Conservation (phyloP, 1,139 yeast species). For the Yueomyces sp. region DNA sequence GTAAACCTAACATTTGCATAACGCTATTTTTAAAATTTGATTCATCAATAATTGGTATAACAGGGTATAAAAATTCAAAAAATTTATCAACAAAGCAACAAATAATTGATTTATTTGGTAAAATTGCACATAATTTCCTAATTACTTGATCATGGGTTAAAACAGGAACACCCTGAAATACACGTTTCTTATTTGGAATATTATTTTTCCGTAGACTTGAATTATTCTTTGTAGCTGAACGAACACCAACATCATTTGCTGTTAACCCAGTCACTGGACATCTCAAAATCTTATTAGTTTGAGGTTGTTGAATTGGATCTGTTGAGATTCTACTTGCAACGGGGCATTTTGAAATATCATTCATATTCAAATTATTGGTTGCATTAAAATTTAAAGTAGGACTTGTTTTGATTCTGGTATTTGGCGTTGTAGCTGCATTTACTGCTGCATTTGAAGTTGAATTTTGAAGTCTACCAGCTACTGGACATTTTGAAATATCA, state of each 20-base stretch:
- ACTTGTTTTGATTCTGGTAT: too few species aligned
- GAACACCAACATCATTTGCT: neutral
- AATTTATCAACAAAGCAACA: slow-evolving; percentile 29
- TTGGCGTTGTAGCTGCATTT: neutral
- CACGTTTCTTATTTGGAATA: neutral
- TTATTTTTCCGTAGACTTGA: neutral
- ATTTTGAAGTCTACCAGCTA: too few species aligned
- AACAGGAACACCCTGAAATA: neutral
- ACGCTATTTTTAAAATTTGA: slow-evolving; percentile 22
- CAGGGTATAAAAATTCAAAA: slow-evolving; percentile 35
- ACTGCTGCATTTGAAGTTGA: neutral
- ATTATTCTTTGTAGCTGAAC: neutral
- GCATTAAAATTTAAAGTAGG: neutral
- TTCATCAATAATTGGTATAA: slow-evolving; percentile 41
- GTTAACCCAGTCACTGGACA: neutral
- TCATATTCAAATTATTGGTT: neutral
- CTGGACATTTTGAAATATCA: too few species aligned
- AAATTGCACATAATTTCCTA: slow-evolving; percentile 7
- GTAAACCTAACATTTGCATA: slow-evolving; percentile 12
- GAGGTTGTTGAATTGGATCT: neutral
- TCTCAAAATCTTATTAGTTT: neutral
- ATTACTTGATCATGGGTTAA: slow-evolving; percentile 1
- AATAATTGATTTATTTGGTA: slow-evolving; percentile 32
- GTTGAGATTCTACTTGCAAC: neutral
- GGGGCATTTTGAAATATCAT: neutral